These are phyloP conservation scores for Pythium aristosporum DNA, from an alignment of 352 stramenopile genomes.

Conservation along the genomic window DNA sequence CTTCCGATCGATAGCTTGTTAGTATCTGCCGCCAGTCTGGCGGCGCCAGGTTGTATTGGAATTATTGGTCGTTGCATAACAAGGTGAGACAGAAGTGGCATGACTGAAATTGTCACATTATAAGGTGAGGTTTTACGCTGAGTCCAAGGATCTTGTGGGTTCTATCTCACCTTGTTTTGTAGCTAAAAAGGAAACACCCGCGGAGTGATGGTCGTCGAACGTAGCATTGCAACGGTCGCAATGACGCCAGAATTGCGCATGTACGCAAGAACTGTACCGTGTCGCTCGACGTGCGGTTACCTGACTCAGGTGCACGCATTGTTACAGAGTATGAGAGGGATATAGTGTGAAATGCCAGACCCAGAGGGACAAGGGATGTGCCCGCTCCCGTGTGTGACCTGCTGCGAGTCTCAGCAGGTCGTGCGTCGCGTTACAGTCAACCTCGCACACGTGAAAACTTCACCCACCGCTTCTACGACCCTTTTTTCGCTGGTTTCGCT, in stretches of 20 bases:
- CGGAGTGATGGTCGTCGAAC: constrained; percentile 6
- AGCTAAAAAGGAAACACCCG: neutral
- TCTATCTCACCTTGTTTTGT: neutral
- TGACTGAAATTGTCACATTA: neutral
- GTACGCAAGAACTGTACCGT: constrained; percentile 11
- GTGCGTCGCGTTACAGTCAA: no score
- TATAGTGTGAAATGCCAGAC: no score
- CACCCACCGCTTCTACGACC: no score
- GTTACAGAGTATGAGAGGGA: no score
- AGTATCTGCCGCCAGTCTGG: neutral
- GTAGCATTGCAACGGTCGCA: neutral
- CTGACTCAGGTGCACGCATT: no score
- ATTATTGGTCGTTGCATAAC: neutral
- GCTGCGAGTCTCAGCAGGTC: no score
- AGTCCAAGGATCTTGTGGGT: neutral
- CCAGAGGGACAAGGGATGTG: no score
- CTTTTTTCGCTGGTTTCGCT: no score
- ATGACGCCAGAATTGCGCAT: neutral
- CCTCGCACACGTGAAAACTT: no score
- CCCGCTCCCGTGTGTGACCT: no score
- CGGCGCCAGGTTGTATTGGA: neutral
- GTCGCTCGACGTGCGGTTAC: neutral
- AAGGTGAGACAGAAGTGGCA: constrained; percentile 2
- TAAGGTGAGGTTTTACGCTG: neutral
- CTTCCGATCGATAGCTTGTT: neutral